A percentile compares a stretch with the other conserved stretches of the same genome.
These are phyloP conservation scores for Rhizophlyctis rosea DNA, from an alignment of 192 early-diverging fungal genomes.

Conservation along the genomic window DNA sequence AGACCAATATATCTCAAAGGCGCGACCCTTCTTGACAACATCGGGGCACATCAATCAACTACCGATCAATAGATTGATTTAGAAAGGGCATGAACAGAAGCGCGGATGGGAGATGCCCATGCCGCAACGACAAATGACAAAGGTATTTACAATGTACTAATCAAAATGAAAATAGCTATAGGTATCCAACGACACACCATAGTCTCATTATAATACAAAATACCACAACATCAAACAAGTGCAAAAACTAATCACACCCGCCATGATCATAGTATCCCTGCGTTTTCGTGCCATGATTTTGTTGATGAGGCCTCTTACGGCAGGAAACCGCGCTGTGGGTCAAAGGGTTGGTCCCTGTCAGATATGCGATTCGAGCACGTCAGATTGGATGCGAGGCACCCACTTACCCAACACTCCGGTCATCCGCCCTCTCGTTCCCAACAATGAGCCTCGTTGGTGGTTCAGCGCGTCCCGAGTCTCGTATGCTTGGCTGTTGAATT, in stretches of 20 bases:
- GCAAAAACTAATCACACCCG: slow-evolving; percentile 56
- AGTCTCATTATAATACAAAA: no score
- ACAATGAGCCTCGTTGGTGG: slow-evolving; percentile 57
- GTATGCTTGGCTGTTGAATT: slow-evolving; percentile 66
- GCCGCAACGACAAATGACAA: no score
- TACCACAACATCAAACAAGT: slow-evolving; percentile 39
- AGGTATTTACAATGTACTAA: no score
- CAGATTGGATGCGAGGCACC: no score
- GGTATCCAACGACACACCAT: no score
- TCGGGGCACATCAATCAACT: no score
- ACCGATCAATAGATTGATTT: no score
- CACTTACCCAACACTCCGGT: slow-evolving; percentile 50
- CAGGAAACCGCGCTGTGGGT: slow-evolving; percentile 53
- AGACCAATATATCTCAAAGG: no score
- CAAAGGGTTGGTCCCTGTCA: background rate
- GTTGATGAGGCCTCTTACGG: slow-evolving; percentile 66
- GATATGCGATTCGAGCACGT: background rate
- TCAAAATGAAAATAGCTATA: no score
- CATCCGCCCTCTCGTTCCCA: slow-evolving; percentile 54
- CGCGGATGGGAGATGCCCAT: no score
- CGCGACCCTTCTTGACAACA: no score
- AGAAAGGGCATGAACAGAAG: no score
- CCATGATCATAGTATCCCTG: slow-evolving; percentile 71
- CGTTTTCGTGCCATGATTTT: slow-evolving; percentile 65
- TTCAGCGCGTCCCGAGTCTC: slow-evolving; percentile 62